Percentiles rank a stretch among this genome's conserved stretches.
Evolutionary conservation across 2,329 filamentous ascomycete genomes (phyloP).

Genomic region (Curvularia sp.): DNA sequence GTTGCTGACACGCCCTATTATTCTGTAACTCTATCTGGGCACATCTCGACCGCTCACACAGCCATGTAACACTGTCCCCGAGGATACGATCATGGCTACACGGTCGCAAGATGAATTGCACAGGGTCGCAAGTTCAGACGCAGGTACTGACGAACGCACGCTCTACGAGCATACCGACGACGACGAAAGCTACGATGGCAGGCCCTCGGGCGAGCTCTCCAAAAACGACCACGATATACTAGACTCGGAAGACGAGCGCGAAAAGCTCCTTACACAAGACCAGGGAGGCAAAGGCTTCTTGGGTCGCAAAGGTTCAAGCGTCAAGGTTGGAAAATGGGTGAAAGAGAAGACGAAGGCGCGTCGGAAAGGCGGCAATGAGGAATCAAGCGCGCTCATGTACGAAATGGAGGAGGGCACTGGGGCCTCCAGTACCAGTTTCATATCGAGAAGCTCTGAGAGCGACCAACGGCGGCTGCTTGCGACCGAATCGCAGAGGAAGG

Average conservation of each 20-base stretch:
- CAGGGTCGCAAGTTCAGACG: constrained; percentile 30
- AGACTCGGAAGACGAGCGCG: constrained; percentile 57
- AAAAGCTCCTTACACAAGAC: constrained; percentile 50
- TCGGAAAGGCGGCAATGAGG: constrained; percentile 62
- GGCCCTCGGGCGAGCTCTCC: constrained; percentile 47
- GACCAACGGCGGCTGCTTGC: constrained; percentile 62
- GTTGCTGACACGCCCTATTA: constrained; percentile 19
- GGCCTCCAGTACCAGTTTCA: constrained; percentile 60
- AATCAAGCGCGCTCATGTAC: constrained; percentile 81
- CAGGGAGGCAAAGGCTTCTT: constrained; percentile 37
- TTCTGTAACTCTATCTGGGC: constrained; percentile 10
- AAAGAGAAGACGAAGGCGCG: constrained; percentile 39
- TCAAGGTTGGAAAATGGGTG: constrained; percentile 42
- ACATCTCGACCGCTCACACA: constrained; percentile 10
- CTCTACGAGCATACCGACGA: constrained; percentile 43
- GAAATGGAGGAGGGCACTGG: constrained; percentile 86
- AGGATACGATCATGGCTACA: constrained; percentile 33
- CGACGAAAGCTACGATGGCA: constrained; percentile 43
- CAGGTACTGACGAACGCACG: constrained; percentile 41
- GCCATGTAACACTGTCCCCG: constrained; percentile 24
- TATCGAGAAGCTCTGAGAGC: constrained; percentile 51
- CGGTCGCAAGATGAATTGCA: constrained; percentile 25
- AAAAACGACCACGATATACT: constrained; percentile 52
- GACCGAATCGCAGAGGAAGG: constrained; percentile 55
- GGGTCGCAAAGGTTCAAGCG: constrained; percentile 34